Base-by-base conservation (phyloP, 805 yeast genomes). In the Ogataea nitratoaversa region DNA sequence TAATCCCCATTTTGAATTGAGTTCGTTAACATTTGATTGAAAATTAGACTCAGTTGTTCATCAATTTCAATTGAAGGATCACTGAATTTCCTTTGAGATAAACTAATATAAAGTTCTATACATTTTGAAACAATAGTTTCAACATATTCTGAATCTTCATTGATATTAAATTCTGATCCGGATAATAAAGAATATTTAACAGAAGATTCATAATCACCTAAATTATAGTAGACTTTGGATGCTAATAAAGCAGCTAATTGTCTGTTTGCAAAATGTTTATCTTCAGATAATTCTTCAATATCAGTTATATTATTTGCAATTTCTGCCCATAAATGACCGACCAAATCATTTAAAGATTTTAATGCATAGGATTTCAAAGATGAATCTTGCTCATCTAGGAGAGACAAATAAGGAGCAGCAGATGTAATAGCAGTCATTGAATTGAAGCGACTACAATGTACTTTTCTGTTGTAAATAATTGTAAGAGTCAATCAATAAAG, bases 321-420 rank as follows among this genome's bases (percentile, higher is more conserved):
- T 68, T 93, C 98, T 3, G 99, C 88, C 99, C 99, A 93, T 43
- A 88, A 73, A 63, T 87, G 90, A 66, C 89, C 95, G 37, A 88
- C 96, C 37, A 84, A 76, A 20, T 68, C 74, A 59, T 89, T 85
- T 50, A 93, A 76, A 16, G 95, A 81, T 41, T 82, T 70, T 57
- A 93, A 74, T 16, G 98, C 99, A 59, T 87, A 86, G 27, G 82
- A 71, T 62, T 88, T 90, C 50, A 93, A 76, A 38, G 74, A 65
- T 36, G 75, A 66, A 60, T 93, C 97, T 8, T 79, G 72, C 67
- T 93, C 99, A 46, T 79, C 79, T 58, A 93, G 72, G 47, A 93
- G 76, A 30, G 98, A 96, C 64, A 93, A 73, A 53, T 85, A 84
- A 32, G 96, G 95, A 28, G 95, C 89, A 35, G 98, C 96, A 31